Percentiles rank a stretch among this genome's conserved stretches.
Conservation (phyloP, 306 rosid genomes). For the Fagus sylvatica region DNA sequence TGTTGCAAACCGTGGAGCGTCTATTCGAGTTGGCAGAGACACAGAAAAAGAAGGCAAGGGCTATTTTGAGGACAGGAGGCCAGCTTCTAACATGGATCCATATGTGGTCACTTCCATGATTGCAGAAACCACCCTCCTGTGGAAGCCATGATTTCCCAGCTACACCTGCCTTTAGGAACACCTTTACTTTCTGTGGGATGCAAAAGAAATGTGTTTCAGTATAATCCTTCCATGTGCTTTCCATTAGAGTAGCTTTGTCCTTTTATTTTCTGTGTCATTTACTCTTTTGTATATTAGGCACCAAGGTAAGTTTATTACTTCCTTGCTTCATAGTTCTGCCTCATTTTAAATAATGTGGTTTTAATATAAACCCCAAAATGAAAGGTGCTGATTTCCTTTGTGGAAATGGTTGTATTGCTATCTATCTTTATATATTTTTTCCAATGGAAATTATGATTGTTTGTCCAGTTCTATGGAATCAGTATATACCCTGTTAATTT, state of each 20-base stretch:
- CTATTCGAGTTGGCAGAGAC: conserved; percentile 92
- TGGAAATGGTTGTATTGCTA: neutral
- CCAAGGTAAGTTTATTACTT: conserved; percentile 25
- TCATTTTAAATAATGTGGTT: conserved; percentile 31
- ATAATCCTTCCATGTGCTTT: conserved; percentile 10
- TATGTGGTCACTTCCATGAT: conserved; percentile 92
- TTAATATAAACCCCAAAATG: neutral
- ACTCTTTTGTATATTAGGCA: conserved; percentile 8
- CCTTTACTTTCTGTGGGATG: neutral
- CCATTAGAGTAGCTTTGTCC: conserved; percentile 13
- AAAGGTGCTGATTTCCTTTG: neutral
- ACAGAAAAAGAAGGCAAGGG: conserved; percentile 95
- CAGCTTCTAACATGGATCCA: conserved; percentile 99
- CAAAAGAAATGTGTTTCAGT: conserved; percentile 1
- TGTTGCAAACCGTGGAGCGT: conserved; percentile 97
- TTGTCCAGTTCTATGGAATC: neutral
- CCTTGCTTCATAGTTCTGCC: conserved; percentile 2
- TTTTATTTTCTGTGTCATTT: neutral
- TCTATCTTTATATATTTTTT: neutral
- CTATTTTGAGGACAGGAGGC: conserved; percentile 93
- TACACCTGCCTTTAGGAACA: neutral
- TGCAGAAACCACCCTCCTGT: conserved; percentile 85
- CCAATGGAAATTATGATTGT: neutral
- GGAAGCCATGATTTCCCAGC: conserved; percentile 58
- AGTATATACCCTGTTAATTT: too few relatives aligned